These are phyloP conservation scores for Fusarium devonianum DNA, from an alignment of 2,329 filamentous ascomycete species.

Conservation along the genomic window DNA sequence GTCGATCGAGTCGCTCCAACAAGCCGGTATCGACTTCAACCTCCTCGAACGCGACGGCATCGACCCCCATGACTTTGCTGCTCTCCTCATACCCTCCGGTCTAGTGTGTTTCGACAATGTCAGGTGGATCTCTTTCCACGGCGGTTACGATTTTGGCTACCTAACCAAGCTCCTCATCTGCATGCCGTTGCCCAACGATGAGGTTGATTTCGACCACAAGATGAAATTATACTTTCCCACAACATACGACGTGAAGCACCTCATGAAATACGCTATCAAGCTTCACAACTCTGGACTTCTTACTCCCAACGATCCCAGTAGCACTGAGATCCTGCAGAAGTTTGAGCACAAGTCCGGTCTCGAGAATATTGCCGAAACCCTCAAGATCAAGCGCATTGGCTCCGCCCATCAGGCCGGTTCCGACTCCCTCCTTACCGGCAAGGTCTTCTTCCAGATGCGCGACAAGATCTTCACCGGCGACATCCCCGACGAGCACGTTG, in stretches of 20 bases:
- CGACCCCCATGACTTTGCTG: slow-evolving; percentile 86
- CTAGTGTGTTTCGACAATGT: slow-evolving; percentile 87
- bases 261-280: slow-evolving; percentile 87
- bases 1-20: slow-evolving; percentile 88
- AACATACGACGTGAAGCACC: slow-evolving; percentile 94
- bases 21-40: slow-evolving; percentile 91
- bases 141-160: slow-evolving; percentile 97
- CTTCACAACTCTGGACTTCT: slow-evolving; percentile 70
- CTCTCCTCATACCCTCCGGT: slow-evolving; percentile 89
- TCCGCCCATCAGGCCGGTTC: slow-evolving; percentile 91
- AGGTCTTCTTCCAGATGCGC: slow-evolving; percentile 92
- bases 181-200: slow-evolving; percentile 83
- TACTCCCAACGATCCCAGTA: slow-evolving; percentile 68
- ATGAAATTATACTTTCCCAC: slow-evolving; percentile 94
- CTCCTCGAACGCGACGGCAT: slow-evolving; percentile 88
- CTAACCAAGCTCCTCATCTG: slow-evolving; percentile 92
- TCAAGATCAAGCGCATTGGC: slow-evolving; percentile 89
- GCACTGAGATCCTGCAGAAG: slow-evolving; percentile 78
- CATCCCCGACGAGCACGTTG: slow-evolving; percentile 81
- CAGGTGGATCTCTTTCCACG: slow-evolving; percentile 97
- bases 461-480: slow-evolving; percentile 86
- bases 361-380: slow-evolving; percentile 90
- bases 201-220: slow-evolving; percentile 85
- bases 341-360: slow-evolving; percentile 91
- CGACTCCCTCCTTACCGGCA: slow-evolving; percentile 90